Evolutionary conservation across 2,329 filamentous ascomycete genomes (phyloP).

Genomic region (Pseudocercospora ulei): DNA sequence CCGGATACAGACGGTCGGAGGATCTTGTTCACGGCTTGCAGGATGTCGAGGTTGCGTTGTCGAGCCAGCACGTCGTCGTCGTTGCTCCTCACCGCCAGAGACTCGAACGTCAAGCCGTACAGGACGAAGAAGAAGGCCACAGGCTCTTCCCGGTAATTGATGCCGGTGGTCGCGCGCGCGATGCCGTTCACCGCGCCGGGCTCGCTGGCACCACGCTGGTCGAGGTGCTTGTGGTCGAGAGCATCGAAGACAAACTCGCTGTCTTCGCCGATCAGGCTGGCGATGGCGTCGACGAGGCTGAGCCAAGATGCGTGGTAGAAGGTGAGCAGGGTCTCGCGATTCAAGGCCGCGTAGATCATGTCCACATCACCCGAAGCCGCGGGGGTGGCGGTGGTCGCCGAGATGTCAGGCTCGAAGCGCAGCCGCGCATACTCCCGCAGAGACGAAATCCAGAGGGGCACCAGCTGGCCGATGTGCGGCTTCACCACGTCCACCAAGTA

Average conservation of each 20-base stretch:
- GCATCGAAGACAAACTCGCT: conserved; percentile 97
- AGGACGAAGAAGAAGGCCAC: conserved; percentile 98
- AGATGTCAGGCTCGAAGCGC: conserved; percentile 94
- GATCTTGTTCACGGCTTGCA: conserved; percentile 89
- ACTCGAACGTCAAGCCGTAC: conserved; percentile 93
- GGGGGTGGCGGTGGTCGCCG: conserved; percentile 70
- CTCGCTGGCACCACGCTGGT: conserved; percentile 15
- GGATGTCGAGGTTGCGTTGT: conserved; percentile 57
- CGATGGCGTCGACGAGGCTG: conserved; percentile 92
- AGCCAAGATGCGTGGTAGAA: conserved; percentile 98
- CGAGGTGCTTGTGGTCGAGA: conserved; percentile 64
- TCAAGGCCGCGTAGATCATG: conserved; percentile 87
- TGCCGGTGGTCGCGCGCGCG: conserved; percentile 59
- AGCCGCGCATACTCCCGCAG: conserved; percentile 86
- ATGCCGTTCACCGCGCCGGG: conserved; percentile 20
- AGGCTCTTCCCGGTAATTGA: conserved; percentile 96
- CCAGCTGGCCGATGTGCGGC: conserved; percentile 79
- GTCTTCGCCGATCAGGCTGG: conserved; percentile 92
- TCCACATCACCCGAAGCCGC: conserved; percentile 66
- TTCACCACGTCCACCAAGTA: conserved; percentile 82
- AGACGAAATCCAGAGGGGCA: conserved; percentile 87
- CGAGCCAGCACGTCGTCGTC: conserved; percentile 31
- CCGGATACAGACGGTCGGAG: conserved; percentile 87
- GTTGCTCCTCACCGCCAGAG: conserved; percentile 73
- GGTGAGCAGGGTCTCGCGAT: conserved; percentile 80